These are phyloP conservation scores for Ogataea thermomethanolica DNA, from an alignment of 805 yeast species.

Conservation along the genomic window DNA sequence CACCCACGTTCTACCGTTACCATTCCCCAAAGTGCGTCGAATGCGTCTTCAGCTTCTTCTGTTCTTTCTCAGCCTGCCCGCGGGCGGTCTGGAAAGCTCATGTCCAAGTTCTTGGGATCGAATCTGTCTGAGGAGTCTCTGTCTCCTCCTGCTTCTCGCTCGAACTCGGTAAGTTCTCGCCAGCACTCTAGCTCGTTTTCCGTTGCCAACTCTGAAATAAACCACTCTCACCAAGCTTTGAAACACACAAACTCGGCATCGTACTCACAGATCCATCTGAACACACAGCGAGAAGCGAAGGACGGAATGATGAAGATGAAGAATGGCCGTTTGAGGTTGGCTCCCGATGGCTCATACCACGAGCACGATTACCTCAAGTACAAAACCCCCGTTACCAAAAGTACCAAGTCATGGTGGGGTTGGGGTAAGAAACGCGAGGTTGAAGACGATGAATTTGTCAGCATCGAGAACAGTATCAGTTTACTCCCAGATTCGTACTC, in stretches of 20 bases:
- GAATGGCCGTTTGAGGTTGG: slow-evolving; percentile 29
- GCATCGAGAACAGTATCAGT: slow-evolving; percentile 33
- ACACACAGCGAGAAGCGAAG: slow-evolving; percentile 20
- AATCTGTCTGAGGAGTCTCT: slow-evolving; percentile 20
- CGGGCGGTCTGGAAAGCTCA: slow-evolving; percentile 21
- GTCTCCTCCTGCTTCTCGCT: slow-evolving; percentile 23
- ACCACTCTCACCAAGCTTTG: slow-evolving; percentile 13
- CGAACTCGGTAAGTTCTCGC: slow-evolving; percentile 17
- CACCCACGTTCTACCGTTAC: slow-evolving; percentile 1
- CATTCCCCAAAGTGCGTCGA: slow-evolving; percentile 10
- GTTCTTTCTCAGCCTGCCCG: slow-evolving; percentile 15
- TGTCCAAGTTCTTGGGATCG: slow-evolving; percentile 21
- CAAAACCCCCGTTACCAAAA: slow-evolving; percentile 32
- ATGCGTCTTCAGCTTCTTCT: slow-evolving; percentile 14
- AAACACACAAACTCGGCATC: slow-evolving; percentile 29
- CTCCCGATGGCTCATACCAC: slow-evolving; percentile 31
- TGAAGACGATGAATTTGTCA: slow-evolving; percentile 24
- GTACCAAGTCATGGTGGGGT: slow-evolving; percentile 28
- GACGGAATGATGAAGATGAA: slow-evolving; percentile 22
- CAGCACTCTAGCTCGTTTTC: slow-evolving; percentile 24
- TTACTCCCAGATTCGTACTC: slow-evolving; percentile 37
- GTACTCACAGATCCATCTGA: slow-evolving; percentile 21
- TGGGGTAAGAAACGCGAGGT: slow-evolving; percentile 34
- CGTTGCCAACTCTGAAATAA: slow-evolving; percentile 17
- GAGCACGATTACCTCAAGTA: slow-evolving; percentile 35